phyloP scores from a whole-genome alignment of 1,139 yeast species.

The Arxiozyma heterogenica region DNA sequence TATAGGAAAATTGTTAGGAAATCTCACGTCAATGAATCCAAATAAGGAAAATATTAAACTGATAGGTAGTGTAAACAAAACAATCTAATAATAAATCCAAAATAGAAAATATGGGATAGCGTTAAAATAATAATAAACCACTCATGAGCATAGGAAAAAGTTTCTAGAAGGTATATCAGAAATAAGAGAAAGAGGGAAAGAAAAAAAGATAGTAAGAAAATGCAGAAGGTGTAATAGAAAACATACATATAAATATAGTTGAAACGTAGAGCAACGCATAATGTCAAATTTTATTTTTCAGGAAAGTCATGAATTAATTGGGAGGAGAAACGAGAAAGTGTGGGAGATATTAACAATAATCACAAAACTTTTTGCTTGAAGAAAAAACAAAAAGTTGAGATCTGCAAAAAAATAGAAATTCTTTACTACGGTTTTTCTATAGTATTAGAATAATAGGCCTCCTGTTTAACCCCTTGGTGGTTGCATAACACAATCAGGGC shows the following conservation, averaged over 20 bases:
- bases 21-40: not conserved
- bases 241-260: too few species aligned
- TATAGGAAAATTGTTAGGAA: too few species aligned
- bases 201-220: not conserved
- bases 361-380: not conserved
- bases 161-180: too few species aligned
- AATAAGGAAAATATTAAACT: too few species aligned
- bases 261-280: not conserved
- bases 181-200: not conserved
- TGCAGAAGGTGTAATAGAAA: too few species aligned
- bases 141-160: too few species aligned
- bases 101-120: too few species aligned
- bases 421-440: not conserved
- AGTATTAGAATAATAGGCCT: not conserved
- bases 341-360: too few species aligned
- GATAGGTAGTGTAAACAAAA: not conserved
- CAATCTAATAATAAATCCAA: too few species aligned
- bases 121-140: too few species aligned
- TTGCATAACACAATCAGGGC: not conserved
- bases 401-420: not conserved
- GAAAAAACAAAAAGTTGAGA: not conserved
- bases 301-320: not conserved
- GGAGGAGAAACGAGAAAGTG: not conserved
- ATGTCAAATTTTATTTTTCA: too few species aligned
- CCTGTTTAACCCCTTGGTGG: not conserved